phyloP scores from a whole-genome alignment of 257 asterid genomes.

The Cynanchum wilfordii region DNA sequence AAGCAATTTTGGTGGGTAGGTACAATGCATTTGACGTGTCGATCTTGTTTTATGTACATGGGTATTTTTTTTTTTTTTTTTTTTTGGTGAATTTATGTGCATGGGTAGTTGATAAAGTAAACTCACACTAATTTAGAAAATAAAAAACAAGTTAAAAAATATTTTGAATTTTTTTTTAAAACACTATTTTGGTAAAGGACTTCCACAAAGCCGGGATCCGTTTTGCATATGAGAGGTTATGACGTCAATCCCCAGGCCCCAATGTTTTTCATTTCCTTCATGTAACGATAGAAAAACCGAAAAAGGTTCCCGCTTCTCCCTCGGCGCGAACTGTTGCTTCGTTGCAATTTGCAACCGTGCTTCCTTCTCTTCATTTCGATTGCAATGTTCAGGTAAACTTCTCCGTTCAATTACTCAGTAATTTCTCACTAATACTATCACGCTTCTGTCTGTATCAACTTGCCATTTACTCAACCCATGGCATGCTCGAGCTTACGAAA shows the following conservation, averaged over 20 bases:
- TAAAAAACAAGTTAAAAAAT: no score
- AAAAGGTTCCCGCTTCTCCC: background rate
- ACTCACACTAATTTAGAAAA: no score
- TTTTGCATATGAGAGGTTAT: background rate
- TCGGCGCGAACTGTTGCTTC: background rate
- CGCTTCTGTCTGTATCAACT: background rate
- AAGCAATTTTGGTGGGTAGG: no score
- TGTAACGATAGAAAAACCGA: background rate
- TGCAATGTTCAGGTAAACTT: conserved; percentile 13
- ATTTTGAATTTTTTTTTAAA: no score
- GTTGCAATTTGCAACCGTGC: background rate
- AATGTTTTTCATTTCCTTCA: background rate
- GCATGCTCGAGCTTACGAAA: background rate
- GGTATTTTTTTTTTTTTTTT: no score
- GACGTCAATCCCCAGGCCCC: background rate
- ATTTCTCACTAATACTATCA: background rate
- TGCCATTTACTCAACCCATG: background rate
- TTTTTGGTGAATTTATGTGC: no score
- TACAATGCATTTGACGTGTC: no score
- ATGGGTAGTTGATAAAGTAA: no score
- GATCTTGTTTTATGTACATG: no score
- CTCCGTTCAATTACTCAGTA: conserved; percentile 3
- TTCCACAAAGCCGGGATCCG: background rate
- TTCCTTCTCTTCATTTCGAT: background rate
- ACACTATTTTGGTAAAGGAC: no score